These are phyloP conservation scores for Fusarium sp. DNA, from an alignment of 2,329 filamentous ascomycete species.

Conservation along the genomic window DNA sequence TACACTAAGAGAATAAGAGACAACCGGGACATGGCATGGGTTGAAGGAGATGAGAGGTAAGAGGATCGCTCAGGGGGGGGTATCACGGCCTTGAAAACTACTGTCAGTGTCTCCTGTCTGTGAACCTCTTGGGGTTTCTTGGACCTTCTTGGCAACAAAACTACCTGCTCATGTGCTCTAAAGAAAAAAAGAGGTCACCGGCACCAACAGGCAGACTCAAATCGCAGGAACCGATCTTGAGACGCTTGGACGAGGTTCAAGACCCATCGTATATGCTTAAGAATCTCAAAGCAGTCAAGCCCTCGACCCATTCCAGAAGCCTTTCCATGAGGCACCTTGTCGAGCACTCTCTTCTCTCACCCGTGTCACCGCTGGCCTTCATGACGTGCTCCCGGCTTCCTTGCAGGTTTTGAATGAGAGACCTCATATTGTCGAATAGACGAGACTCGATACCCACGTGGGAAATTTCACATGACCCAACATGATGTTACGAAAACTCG, in stretches of 20 bases:
- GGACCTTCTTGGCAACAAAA: neutral
- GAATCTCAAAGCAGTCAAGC: constrained; percentile 4
- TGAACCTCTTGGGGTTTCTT: neutral
- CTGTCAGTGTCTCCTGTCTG: neutral
- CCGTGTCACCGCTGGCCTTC: neutral
- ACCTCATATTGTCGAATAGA: neutral
- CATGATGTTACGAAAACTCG: constrained; percentile 15
- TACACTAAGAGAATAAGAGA: constrained; percentile 1
- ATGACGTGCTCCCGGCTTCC: neutral
- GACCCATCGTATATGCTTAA: neutral
- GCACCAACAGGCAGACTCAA: neutral
- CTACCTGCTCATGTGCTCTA: neutral
- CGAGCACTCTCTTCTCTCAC: neutral
- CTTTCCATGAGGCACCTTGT: neutral
- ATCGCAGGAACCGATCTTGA: neutral
- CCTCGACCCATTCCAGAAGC: neutral
- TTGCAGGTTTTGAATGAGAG: neutral
- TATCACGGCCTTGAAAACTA: neutral
- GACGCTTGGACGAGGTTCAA: neutral
- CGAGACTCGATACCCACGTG: neutral
- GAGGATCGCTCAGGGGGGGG: neutral
- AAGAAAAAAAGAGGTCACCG: neutral
- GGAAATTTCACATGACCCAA: constrained; percentile 15
- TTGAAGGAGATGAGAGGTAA: constrained; percentile 1
- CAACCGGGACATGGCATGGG: neutral